Base-by-base conservation (phyloP, 1,139 yeast species). In the Komagataea norvegica region DNA sequence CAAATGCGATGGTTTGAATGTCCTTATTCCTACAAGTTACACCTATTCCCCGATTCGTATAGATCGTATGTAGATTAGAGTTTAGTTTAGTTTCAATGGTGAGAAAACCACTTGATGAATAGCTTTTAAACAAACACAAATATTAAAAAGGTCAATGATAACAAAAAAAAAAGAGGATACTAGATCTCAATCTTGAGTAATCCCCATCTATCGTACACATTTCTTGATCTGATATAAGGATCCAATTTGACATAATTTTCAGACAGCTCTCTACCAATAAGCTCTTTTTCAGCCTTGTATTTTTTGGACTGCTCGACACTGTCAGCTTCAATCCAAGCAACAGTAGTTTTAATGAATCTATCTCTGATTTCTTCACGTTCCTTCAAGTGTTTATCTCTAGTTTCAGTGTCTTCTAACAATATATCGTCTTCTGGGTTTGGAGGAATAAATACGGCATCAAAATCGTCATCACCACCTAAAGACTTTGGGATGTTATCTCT, bases 211-310 rank as follows among this genome's bases (percentile, higher is more conserved):
- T 87, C 95, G 55, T 72, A 81, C 24, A 73, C 60, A 19, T 83
- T 72, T 51, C 83, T 74, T 25, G 82, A 74, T 54, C 95, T 75
- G 31, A 83, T 59, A 51, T 79, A 84, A 1, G 89, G 87, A 55
- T 87, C 95, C 40, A 81, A 58, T 31, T 61, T 56, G 55, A 70
- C 65, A 60, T 80, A 87, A 55, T 82, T 80, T 22, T 64, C 59
- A 14, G 73, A 63, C 31, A 85, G 55, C 44, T 71, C 61, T 26
- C 60, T 61, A 34, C 81, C 76, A 18, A 79, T 36, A 15, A 62
- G 60, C 25, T 72, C 61, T 60, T 82, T 76, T 47, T 70, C 68
- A 16, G 56, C 59, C 54, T 71, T 61, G 41, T 59, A 63, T 34
- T 62, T 60, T 25, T 65, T 60, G 36, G 72, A 68, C 11, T 65